Evolutionary conservation across 2,329 filamentous ascomycete genomes (phyloP).

Genomic region (Epichloe festucae): DNA sequence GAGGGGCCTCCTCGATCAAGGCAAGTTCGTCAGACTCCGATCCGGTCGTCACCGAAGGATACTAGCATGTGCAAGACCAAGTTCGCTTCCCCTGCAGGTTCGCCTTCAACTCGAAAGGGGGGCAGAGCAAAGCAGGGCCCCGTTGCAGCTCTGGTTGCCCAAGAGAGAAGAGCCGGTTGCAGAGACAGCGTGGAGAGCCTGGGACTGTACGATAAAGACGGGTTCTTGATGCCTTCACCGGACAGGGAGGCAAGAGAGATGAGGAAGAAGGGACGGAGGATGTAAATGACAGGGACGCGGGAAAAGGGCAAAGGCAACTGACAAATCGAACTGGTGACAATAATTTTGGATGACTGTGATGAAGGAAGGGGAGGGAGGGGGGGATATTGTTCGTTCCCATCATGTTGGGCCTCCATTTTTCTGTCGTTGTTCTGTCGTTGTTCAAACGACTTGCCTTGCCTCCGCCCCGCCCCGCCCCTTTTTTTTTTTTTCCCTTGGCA

Average conservation of each 20-base stretch:
- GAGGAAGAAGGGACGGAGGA: background rate
- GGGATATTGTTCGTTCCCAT: too few relatives aligned
- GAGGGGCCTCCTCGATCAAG: slow-evolving; percentile 8
- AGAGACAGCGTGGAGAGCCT: slow-evolving; percentile 25
- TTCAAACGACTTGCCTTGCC: background rate
- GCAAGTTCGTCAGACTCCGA: slow-evolving; percentile 4
- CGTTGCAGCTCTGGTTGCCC: slow-evolving; percentile 15
- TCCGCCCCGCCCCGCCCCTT: too few relatives aligned
- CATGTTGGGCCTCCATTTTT: background rate
- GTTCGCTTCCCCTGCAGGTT: background rate
- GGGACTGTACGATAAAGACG: slow-evolving; percentile 32
- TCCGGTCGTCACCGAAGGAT: background rate
- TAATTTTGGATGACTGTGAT: too few relatives aligned
- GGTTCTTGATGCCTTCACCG: slow-evolving; percentile 30
- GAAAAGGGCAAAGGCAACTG: background rate
- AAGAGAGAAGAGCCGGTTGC: slow-evolving; percentile 10
- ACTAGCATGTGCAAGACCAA: background rate
- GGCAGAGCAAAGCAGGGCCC: slow-evolving; percentile 13
- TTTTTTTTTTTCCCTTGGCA: too few relatives aligned
- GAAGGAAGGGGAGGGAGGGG: background rate
- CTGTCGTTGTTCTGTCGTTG: background rate
- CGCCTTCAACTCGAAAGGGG: background rate
- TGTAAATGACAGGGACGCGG: background rate
- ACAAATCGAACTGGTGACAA: too few relatives aligned
- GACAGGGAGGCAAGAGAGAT: slow-evolving; percentile 15